These are phyloP conservation scores for Golubevia sp. DNA, from an alignment of 1,284 basidiomycete species.

Conservation along the genomic window DNA sequence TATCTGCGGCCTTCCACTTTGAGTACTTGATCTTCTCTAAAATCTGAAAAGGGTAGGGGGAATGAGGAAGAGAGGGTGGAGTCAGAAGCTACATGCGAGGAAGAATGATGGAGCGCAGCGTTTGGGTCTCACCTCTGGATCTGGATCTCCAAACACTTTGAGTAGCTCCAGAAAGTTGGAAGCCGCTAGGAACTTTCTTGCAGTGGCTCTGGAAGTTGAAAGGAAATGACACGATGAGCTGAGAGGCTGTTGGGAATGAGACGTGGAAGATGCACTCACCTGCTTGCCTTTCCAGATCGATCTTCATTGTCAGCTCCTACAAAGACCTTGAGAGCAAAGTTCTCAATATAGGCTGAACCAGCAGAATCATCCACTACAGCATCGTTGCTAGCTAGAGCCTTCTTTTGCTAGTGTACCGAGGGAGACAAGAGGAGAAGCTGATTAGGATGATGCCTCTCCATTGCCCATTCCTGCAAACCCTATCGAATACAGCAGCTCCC, in stretches of 20 bases:
- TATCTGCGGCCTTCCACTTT: conserved; percentile 90
- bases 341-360: conserved; percentile 86
- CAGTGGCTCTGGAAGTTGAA: conserved; percentile 69
- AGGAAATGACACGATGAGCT: conserved; percentile 1
- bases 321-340: conserved; percentile 90
- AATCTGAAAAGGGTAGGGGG: conserved; percentile 64
- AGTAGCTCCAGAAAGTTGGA: conserved; percentile 84
- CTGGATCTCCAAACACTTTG: conserved; percentile 70
- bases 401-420: conserved; percentile 70
- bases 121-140: conserved; percentile 47
- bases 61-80: conserved; percentile 2
- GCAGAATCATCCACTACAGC: conserved; percentile 81
- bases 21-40: conserved; percentile 81
- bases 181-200: conserved; percentile 84
- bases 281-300: conserved; percentile 74
- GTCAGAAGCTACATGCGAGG: conserved; percentile 3
- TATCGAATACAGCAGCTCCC: background rate
- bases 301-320: conserved; percentile 88
- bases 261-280: conserved; percentile 65
- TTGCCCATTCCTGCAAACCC: background rate
- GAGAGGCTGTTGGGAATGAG: background rate
- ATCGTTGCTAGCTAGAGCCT: conserved; percentile 74
- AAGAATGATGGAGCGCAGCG: background rate
- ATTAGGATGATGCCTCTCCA: background rate
- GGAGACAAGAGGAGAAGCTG: conserved; percentile 8